phyloP scores from a whole-genome alignment of 1,139 yeast species.

The Candida frijolesensis region DNA sequence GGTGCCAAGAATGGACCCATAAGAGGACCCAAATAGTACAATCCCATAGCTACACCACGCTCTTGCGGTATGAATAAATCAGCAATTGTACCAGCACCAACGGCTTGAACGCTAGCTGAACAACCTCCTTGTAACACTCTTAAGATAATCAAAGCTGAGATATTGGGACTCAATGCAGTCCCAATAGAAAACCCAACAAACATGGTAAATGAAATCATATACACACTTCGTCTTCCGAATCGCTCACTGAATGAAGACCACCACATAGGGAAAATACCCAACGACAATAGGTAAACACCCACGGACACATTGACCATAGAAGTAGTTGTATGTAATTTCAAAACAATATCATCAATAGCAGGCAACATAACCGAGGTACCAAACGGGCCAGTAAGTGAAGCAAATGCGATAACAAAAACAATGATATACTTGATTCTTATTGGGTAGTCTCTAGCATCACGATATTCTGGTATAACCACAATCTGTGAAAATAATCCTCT shows the following conservation, averaged over 20 bases:
- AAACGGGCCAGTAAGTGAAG: conserved; percentile 86
- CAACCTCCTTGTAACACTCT: conserved; percentile 78
- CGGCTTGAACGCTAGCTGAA: conserved; percentile 84
- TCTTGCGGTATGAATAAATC: conserved; percentile 69
- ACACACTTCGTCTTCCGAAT: conserved; percentile 74
- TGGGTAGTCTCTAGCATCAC: conserved; percentile 71
- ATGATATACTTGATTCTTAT: conserved; percentile 49
- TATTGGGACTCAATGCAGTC: conserved; percentile 64
- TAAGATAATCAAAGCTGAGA: conserved; percentile 64
- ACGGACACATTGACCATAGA: conserved; percentile 74
- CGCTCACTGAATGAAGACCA: conserved; percentile 82
- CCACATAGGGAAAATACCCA: conserved; percentile 87
- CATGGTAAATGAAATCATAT: conserved; percentile 64
- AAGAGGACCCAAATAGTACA: conserved; percentile 78
- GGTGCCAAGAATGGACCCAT: conserved; percentile 84
- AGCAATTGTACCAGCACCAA: conserved; percentile 87
- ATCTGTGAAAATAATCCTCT: conserved; percentile 59
- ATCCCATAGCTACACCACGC: conserved; percentile 81
- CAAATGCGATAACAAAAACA: conserved; percentile 67
- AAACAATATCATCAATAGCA: conserved; percentile 64
- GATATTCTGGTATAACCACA: conserved; percentile 67
- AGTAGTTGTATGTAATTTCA: conserved; percentile 55
- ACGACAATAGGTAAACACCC: conserved; percentile 71
- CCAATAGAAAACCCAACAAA: conserved; percentile 73
- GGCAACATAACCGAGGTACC: conserved; percentile 88